These are phyloP conservation scores for Lepidium aucheri DNA, from an alignment of 345 rosid species.

Conservation along the genomic window DNA sequence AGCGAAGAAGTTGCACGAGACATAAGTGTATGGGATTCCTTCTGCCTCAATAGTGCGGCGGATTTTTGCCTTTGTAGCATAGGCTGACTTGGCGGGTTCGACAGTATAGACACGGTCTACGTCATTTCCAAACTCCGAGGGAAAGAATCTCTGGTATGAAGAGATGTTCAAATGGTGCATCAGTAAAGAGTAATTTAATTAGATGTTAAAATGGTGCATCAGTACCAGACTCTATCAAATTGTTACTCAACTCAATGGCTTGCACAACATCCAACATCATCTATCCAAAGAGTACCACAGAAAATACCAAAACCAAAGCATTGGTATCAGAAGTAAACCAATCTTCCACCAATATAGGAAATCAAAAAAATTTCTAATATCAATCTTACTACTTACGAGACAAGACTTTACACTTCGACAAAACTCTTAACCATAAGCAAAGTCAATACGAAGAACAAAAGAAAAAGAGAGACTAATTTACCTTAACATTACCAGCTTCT, in stretches of 20 bases:
- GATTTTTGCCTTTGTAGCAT: conserved; percentile 31
- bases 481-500: conserved; percentile 63
- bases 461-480: not conserved
- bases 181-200: not conserved
- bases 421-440: too few species aligned
- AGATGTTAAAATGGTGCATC: too few species aligned
- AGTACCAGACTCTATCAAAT: not conserved
- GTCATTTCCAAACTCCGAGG: conserved; percentile 57
- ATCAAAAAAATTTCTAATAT: not conserved
- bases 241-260: not conserved
- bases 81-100: conserved; percentile 43
- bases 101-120: conserved; percentile 41
- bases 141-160: conserved; percentile 42
- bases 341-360: not conserved
- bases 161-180: not conserved
- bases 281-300: not conserved
- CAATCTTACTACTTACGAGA: too few species aligned
- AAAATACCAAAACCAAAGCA: not conserved
- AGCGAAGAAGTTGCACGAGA: conserved; percentile 39
- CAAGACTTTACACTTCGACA: too few species aligned
- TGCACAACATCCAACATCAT: not conserved
- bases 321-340: not conserved
- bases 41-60: conserved; percentile 35
- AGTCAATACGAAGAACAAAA: not conserved
- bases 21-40: conserved; percentile 44